A percentile compares a stretch with the other conserved stretches of the same genome.
Conservation (phyloP, 495 filamentous ascomycete species). For the Apiosordaria backusii region DNA sequence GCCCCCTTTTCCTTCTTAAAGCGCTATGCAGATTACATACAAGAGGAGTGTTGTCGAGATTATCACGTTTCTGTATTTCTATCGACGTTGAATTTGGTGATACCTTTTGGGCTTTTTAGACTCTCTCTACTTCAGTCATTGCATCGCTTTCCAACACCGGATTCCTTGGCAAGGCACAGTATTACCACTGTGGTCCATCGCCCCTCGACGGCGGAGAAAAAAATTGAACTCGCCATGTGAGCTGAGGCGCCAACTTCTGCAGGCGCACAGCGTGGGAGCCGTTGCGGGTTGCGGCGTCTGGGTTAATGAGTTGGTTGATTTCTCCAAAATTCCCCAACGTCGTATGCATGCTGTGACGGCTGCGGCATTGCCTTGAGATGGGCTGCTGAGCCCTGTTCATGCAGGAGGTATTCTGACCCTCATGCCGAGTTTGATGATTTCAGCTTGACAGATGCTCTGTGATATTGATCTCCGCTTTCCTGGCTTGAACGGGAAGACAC, state of each 20-base stretch:
- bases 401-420: constrained; percentile 17
- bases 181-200: constrained; percentile 19
- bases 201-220: constrained; percentile 17
- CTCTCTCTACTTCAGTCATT: background rate
- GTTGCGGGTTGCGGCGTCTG: constrained; percentile 12
- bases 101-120: background rate
- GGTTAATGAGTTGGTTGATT: constrained; percentile 7
- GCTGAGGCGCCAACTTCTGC: constrained; percentile 18
- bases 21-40: background rate
- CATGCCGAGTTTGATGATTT: background rate
- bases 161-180: constrained; percentile 17
- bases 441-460: background rate
- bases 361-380: constrained; percentile 6
- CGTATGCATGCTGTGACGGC: constrained; percentile 19
- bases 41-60: background rate
- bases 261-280: background rate
- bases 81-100: background rate
- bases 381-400: constrained; percentile 19
- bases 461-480: constrained; percentile 12
- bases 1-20: background rate
- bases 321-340: constrained; percentile 3
- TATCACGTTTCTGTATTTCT: background rate
- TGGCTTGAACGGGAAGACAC: constrained; percentile 10
- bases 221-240: constrained; percentile 33
- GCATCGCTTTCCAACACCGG: background rate